A percentile compares a stretch with the other conserved stretches of the same genome.
Evolutionary conservation across 1,284 basidiomycete genomes (phyloP).

Genomic region (Schizophyllum amplum): DNA sequence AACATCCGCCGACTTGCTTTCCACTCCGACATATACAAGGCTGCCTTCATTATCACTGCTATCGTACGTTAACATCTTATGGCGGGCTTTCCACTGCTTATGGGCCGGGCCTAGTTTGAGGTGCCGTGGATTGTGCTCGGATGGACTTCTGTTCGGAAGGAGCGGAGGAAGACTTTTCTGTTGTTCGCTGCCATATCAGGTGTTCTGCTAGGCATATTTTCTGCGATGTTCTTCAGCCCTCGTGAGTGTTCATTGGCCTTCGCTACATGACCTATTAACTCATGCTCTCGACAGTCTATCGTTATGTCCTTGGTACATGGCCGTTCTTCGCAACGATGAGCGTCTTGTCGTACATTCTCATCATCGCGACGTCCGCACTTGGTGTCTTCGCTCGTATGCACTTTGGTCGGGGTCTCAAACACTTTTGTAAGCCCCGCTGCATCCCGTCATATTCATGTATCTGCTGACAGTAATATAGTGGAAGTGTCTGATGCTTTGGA

Average conservation of each 20-base stretch:
- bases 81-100: neutral
- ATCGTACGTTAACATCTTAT: constrained; percentile 24
- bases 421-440: constrained; percentile 31
- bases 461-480: constrained; percentile 18
- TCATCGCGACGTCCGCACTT: constrained; percentile 31
- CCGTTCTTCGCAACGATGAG: constrained; percentile 29
- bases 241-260: constrained; percentile 20
- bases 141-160: constrained; percentile 39
- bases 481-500: constrained; percentile 31
- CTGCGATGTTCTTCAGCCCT: constrained; percentile 34
- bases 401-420: constrained; percentile 42
- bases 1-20: constrained; percentile 23
- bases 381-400: constrained; percentile 39
- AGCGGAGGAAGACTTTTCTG: constrained; percentile 32
- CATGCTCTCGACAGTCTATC: constrained; percentile 28
- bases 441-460: neutral
- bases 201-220: constrained; percentile 31
- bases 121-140: constrained; percentile 43
- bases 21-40: constrained; percentile 30
- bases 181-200: constrained; percentile 35
- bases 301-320: constrained; percentile 40
- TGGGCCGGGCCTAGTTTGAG: constrained; percentile 24
- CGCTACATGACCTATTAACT: neutral
- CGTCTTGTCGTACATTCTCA: constrained; percentile 18
- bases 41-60: constrained; percentile 31